Conservation (phyloP, 1,284 basidiomycete species). For the Ustilago crameri region DNA sequence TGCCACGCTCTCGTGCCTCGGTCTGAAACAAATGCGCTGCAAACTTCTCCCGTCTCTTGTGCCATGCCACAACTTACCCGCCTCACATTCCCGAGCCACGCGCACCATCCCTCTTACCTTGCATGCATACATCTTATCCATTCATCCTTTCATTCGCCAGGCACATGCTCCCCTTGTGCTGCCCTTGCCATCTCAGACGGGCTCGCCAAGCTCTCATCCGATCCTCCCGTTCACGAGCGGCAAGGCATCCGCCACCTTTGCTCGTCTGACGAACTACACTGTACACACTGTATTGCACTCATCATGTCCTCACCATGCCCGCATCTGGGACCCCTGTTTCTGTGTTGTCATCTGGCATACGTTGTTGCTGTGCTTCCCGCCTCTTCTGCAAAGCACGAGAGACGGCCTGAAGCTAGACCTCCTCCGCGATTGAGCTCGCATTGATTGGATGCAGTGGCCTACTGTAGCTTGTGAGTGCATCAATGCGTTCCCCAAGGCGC, state of each 20-base stretch:
- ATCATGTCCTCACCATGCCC: background rate
- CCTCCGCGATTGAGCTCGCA: background rate
- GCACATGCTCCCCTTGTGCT: slow-evolving; percentile 6
- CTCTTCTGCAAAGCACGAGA: background rate
- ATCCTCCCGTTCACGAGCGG: slow-evolving; percentile 11
- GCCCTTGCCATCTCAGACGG: background rate
- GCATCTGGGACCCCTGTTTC: slow-evolving; percentile 8
- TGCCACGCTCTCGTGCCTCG: slow-evolving; percentile 8
- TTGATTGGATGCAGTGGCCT: slow-evolving; percentile 3
- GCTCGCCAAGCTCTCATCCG: slow-evolving; percentile 5
- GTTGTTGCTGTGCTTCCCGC: background rate
- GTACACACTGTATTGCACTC: background rate
- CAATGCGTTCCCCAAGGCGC: background rate
- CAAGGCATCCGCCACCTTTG: background rate
- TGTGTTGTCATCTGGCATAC: slow-evolving; percentile 34
- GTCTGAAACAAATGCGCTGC: slow-evolving; percentile 1
- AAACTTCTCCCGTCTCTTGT: background rate
- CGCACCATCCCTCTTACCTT: background rate
- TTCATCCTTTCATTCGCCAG: slow-evolving; percentile 1
- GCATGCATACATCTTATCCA: too few species aligned
- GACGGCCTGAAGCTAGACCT: background rate
- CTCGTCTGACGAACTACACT: background rate
- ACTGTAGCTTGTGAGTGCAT: background rate
- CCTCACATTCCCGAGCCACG: slow-evolving; percentile 3
- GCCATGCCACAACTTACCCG: slow-evolving; percentile 7